Evolutionary conservation across 139 green algal species (phyloP).

Genomic region (Chlamydomonas eustigma): DNA sequence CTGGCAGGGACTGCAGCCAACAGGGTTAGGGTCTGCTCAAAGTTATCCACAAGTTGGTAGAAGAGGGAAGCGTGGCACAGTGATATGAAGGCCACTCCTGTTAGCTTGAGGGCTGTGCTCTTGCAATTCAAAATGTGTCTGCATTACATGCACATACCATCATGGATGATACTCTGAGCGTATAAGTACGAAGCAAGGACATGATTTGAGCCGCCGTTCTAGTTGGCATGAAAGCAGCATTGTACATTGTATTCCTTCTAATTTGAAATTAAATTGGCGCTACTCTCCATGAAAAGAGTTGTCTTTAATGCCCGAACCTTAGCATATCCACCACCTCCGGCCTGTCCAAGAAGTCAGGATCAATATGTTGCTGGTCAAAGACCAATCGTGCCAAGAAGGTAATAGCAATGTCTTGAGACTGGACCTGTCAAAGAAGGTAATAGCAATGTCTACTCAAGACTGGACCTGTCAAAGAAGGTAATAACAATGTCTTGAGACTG

Average conservation of each 20-base stretch:
- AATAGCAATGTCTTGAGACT: neutral
- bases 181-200: too few species aligned
- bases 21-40: neutral
- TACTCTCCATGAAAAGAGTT: too few species aligned
- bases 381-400: conserved; percentile 1
- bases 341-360: neutral
- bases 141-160: too few species aligned
- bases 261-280: too few species aligned
- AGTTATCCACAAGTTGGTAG: neutral
- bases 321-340: conserved; percentile 12
- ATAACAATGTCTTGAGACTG: neutral
- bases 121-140: neutral
- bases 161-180: too few species aligned
- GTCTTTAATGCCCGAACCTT: neutral
- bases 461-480: neutral
- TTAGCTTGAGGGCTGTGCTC: neutral
- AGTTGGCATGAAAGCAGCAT: too few species aligned
- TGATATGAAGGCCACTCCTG: neutral
- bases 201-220: neutral
- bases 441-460: neutral
- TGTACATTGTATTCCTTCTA: too few species aligned
- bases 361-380: neutral
- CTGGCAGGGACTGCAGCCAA: neutral
- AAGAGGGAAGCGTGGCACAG: conserved; percentile 5
- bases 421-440: neutral